Conservation (phyloP, 2,329 filamentous ascomycete genomes). For the Cadophora sp. region DNA sequence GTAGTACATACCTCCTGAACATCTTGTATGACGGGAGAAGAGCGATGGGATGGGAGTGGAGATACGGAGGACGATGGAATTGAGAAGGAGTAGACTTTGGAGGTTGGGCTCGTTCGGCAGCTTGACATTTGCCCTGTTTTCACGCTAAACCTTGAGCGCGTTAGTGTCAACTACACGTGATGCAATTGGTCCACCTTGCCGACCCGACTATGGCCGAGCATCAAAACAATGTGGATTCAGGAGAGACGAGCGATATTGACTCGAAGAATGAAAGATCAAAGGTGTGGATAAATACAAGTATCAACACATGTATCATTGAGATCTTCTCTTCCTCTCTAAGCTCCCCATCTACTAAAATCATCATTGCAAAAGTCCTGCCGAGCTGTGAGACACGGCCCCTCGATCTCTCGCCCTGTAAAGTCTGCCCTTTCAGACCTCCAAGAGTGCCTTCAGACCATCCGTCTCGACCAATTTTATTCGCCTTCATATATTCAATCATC, state of each 20-base stretch:
- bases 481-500: neutral
- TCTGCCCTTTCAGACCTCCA: neutral
- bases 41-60: conserved; percentile 67
- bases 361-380: neutral
- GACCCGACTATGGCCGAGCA: conserved; percentile 14
- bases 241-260: neutral
- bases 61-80: conserved; percentile 56
- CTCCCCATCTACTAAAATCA: no score
- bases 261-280: no score
- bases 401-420: conserved; percentile 35
- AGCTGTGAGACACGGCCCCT: conserved; percentile 35
- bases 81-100: conserved; percentile 35
- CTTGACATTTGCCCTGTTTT: conserved; percentile 16
- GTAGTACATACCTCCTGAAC: conserved; percentile 77
- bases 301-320: neutral
- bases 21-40: conserved; percentile 75
- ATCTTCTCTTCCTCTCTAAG: no score
- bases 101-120: conserved; percentile 60
- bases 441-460: neutral
- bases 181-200: neutral
- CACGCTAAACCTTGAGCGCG: neutral
- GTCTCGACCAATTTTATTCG: neutral
- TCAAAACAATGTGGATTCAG: conserved; percentile 7
- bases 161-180: neutral
- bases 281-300: no score